A percentile compares a stretch with the other conserved stretches of the same genome.
Evolutionary conservation across 768 basidiomycete species (phyloP).

Genomic region (Boletus edulis): DNA sequence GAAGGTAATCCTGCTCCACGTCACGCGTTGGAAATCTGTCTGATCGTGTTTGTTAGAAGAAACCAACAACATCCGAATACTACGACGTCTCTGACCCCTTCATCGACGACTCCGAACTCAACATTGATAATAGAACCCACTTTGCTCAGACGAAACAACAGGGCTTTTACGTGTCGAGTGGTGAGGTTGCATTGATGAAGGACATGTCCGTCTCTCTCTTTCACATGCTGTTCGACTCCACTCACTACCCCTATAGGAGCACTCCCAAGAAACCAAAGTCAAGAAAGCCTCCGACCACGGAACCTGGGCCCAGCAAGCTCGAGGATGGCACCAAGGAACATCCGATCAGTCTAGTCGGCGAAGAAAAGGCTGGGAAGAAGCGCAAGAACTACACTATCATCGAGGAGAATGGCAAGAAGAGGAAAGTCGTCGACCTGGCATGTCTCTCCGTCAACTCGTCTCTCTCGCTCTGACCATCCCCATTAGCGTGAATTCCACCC

Average conservation of each 20-base stretch:
- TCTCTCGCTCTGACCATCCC: not conserved
- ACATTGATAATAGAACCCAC: constrained; percentile 85
- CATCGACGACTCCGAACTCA: constrained; percentile 96
- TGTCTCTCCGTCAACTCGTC: constrained; percentile 12
- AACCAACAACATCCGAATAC: constrained; percentile 61
- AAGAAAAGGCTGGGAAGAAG: constrained; percentile 45
- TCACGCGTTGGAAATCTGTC: constrained; percentile 3
- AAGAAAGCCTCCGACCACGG: constrained; percentile 41
- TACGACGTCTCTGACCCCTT: constrained; percentile 94
- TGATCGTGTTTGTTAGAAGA: constrained; percentile 36
- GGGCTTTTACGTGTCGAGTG: constrained; percentile 89
- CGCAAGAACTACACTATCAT: constrained; percentile 52
- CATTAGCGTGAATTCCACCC: constrained; percentile 66
- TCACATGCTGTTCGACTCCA: not conserved
- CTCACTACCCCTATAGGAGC: constrained; percentile 33
- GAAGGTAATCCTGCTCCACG: constrained; percentile 34
- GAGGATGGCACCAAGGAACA: constrained; percentile 48
- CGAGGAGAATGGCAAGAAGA: constrained; percentile 64
- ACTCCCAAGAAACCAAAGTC: constrained; percentile 74
- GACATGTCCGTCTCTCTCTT: constrained; percentile 48
- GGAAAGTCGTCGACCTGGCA: constrained; percentile 68
- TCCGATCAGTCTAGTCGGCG: constrained; percentile 46
- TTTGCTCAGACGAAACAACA: constrained; percentile 91
- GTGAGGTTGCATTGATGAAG: constrained; percentile 83
- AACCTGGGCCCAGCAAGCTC: constrained; percentile 25